Evolutionary conservation across 2,329 filamentous ascomycete species (phyloP).

Genomic region (Magnaporthiopsis rhizophila): DNA sequence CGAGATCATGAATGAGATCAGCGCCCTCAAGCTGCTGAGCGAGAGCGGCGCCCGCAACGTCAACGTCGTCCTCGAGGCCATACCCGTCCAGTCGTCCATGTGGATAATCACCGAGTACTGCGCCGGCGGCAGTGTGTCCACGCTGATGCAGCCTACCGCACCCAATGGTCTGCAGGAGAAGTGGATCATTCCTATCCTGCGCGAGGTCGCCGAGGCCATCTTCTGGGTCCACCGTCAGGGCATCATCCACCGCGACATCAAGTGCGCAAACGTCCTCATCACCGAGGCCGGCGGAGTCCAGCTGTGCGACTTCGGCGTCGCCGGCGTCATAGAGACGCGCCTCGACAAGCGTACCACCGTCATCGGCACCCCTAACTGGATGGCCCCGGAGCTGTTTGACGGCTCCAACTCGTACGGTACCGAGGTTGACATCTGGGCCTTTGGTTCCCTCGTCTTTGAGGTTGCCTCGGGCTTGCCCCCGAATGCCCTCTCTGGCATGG

Average conservation of each 20-base stretch:
- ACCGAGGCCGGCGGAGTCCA: slow-evolving; percentile 71
- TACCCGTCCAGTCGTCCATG: slow-evolving; percentile 69
- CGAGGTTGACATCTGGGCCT: slow-evolving; percentile 78
- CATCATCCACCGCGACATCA: slow-evolving; percentile 65
- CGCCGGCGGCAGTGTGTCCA: slow-evolving; percentile 74
- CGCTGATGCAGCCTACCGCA: slow-evolving; percentile 58
- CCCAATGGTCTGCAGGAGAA: slow-evolving; percentile 61
- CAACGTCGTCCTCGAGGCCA: slow-evolving; percentile 72
- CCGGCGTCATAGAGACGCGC: slow-evolving; percentile 67
- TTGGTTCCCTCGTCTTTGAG: slow-evolving; percentile 73
- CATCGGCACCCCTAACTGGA: slow-evolving; percentile 78
- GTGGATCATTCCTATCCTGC: slow-evolving; percentile 60
- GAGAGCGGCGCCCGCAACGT: slow-evolving; percentile 71
- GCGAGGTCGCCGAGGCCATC: slow-evolving; percentile 58
- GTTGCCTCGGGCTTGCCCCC: slow-evolving; percentile 73
- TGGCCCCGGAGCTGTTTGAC: slow-evolving; percentile 73
- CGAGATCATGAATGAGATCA: slow-evolving; percentile 62
- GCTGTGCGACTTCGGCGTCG: slow-evolving; percentile 78
- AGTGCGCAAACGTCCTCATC: slow-evolving; percentile 73
- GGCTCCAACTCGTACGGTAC: slow-evolving; percentile 55
- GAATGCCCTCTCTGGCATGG: slow-evolving; percentile 50
- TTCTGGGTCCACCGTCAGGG: slow-evolving; percentile 61
- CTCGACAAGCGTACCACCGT: slow-evolving; percentile 72
- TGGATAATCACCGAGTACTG: slow-evolving; percentile 89
- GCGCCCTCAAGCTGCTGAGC: slow-evolving; percentile 62